Conservation (phyloP, 768 basidiomycete genomes). For the Pulveroboletus frians region DNA sequence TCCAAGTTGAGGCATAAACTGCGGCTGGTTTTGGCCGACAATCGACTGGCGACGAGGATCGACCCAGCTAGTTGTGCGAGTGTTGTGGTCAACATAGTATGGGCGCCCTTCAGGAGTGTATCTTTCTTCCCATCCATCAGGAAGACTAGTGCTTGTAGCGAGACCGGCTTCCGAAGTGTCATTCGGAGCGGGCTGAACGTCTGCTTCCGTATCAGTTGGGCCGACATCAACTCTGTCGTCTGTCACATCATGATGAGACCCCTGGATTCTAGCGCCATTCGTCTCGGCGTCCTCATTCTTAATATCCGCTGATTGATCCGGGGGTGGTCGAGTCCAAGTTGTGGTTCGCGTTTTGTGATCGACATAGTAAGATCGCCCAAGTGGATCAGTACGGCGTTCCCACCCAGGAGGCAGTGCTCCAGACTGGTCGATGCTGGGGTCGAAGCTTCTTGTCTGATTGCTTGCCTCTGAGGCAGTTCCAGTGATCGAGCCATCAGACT, state of each 20-base stretch:
- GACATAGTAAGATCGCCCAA: slow-evolving; percentile 95
- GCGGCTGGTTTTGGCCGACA: slow-evolving; percentile 91
- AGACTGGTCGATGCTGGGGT: slow-evolving; percentile 90
- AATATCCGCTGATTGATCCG: slow-evolving; percentile 67
- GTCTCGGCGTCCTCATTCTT: slow-evolving; percentile 71
- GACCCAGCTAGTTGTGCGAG: slow-evolving; percentile 99
- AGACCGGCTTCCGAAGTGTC: slow-evolving; percentile 44
- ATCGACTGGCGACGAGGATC: slow-evolving; percentile 96
- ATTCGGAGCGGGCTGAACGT: slow-evolving; percentile 29
- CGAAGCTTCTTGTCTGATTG: slow-evolving; percentile 75
- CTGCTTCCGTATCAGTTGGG: slow-evolving; percentile 38
- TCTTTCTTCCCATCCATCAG: slow-evolving; percentile 98
- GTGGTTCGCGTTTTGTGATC: slow-evolving; percentile 97
- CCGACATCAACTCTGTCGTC: slow-evolving; percentile 81
- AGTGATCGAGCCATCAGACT: slow-evolving; percentile 13
- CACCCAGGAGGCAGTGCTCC: slow-evolving; percentile 88
- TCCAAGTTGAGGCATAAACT: slow-evolving; percentile 94
- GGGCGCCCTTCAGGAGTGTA: slow-evolving; percentile 98
- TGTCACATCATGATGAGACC: slow-evolving; percentile 75
- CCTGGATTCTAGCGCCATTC: slow-evolving; percentile 81
- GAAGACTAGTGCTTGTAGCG: slow-evolving; percentile 70
- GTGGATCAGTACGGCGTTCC: slow-evolving; percentile 96
- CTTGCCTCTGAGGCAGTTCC: slow-evolving; percentile 38
- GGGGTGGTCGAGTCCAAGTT: slow-evolving; percentile 92
- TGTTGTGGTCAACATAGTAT: slow-evolving; percentile 99